phyloP scores from a whole-genome alignment of 1,284 basidiomycete genomes.

The Malassezia furfur region DNA sequence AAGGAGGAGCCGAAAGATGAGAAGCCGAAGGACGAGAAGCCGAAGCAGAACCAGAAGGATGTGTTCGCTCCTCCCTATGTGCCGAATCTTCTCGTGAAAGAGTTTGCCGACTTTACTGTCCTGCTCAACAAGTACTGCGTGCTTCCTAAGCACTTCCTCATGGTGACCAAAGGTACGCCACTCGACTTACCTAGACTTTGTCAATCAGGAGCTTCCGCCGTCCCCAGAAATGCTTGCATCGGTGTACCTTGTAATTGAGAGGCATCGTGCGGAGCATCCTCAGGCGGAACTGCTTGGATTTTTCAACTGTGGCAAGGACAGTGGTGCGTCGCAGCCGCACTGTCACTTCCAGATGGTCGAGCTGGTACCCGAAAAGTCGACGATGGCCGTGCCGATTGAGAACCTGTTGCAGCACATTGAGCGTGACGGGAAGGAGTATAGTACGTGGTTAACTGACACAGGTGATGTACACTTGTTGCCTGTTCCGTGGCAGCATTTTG shows the following conservation, averaged over 20 bases:
- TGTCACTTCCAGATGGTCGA: constrained; percentile 43
- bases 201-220: constrained; percentile 37
- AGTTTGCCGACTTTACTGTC: constrained; percentile 28
- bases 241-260: constrained; percentile 28
- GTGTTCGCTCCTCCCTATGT: constrained; percentile 47
- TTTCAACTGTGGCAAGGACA: constrained; percentile 40
- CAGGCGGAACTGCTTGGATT: constrained; percentile 33
- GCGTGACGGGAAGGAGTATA: constrained; percentile 34
- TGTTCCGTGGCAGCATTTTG: constrained; percentile 45
- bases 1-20: constrained; percentile 1
- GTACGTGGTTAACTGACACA: constrained; percentile 15
- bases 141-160: constrained; percentile 38
- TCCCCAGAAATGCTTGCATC: constrained; percentile 29
- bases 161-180: constrained; percentile 28
- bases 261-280: constrained; percentile 8
- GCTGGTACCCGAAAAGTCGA: constrained; percentile 20
- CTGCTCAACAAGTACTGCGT: constrained; percentile 46
- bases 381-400: constrained; percentile 31
- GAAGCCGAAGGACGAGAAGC: neutral
- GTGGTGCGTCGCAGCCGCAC: constrained; percentile 41
- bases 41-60: constrained; percentile 32
- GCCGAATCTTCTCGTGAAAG: constrained; percentile 35
- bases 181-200: constrained; percentile 20
- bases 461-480: constrained; percentile 33
- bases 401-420: constrained; percentile 31